Evolutionary conservation across 2,329 filamentous ascomycete species (phyloP).

Genomic region (Cladosporium sp.): DNA sequence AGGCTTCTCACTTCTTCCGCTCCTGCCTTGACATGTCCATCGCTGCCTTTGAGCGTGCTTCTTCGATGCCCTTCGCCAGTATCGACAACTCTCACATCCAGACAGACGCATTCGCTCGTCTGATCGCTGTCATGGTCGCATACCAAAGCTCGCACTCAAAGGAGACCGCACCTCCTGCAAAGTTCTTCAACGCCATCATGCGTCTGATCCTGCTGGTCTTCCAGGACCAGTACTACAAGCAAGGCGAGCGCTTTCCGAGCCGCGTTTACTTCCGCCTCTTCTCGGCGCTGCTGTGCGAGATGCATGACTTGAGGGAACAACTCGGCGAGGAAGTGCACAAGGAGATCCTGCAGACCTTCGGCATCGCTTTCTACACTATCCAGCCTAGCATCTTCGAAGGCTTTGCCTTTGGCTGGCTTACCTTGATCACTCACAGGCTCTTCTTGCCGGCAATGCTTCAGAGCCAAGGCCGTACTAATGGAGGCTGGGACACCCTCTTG

Average conservation of each 20-base stretch:
- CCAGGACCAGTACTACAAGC: slow-evolving; percentile 77
- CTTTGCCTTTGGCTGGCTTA: slow-evolving; percentile 82
- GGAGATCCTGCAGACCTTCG: slow-evolving; percentile 70
- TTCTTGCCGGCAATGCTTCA: slow-evolving; percentile 77
- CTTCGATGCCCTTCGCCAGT: slow-evolving; percentile 56
- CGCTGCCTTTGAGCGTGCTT: slow-evolving; percentile 69
- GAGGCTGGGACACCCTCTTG: slow-evolving; percentile 72
- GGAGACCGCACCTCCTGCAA: slow-evolving; percentile 6
- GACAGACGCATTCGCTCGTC: slow-evolving; percentile 76
- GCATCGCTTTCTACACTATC: slow-evolving; percentile 65
- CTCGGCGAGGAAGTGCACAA: slow-evolving; percentile 31
- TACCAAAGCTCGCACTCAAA: slow-evolving; percentile 51
- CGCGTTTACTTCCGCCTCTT: slow-evolving; percentile 89
- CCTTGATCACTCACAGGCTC: slow-evolving; percentile 75
- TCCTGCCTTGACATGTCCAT: slow-evolving; percentile 76
- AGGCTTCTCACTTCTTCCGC: slow-evolving; percentile 75
- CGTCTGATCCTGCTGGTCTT: slow-evolving; percentile 71
- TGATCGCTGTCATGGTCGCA: slow-evolving; percentile 71
- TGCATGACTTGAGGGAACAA: slow-evolving; percentile 36
- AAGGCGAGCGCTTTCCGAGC: slow-evolving; percentile 77
- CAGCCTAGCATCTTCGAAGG: slow-evolving; percentile 73
- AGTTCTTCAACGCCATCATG: slow-evolving; percentile 12
- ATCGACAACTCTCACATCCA: slow-evolving; percentile 58
- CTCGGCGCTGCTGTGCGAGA: slow-evolving; percentile 75
- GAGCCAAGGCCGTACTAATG: slow-evolving; percentile 24